A percentile compares a stretch with the other conserved stretches of the same genome.
Conservation (phyloP, 306 rosid genomes). For the Mucuna pruriens region DNA sequence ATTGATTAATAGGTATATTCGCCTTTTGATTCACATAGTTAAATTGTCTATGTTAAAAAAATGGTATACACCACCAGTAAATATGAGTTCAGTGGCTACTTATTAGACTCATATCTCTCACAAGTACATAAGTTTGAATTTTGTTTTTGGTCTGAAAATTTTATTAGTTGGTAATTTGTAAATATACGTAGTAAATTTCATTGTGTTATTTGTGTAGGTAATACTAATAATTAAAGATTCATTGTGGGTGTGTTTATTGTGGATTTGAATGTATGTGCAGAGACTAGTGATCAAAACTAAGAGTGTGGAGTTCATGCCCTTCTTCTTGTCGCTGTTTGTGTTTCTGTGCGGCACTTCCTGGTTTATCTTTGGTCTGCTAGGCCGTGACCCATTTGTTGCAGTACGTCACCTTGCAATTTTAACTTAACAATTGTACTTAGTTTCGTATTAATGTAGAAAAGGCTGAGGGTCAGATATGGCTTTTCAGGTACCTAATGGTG, state of each 20-base stretch:
- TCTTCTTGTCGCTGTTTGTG: conserved; percentile 80
- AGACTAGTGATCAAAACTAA: conserved; percentile 76
- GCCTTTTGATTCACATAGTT: not conserved
- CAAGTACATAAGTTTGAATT: too few relatives aligned
- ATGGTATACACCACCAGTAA: too few relatives aligned
- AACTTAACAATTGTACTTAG: not conserved
- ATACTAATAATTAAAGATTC: not conserved
- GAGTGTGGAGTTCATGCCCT: conserved; percentile 96
- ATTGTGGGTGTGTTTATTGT: not conserved
- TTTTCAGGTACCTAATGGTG: conserved; percentile 74
- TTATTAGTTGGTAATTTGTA: too few relatives aligned
- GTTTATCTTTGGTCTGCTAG: conserved; percentile 83
- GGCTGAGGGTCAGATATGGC: not conserved
- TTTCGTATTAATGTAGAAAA: not conserved
- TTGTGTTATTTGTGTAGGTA: not conserved
- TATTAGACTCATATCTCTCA: too few relatives aligned
- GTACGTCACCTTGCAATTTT: conserved; percentile 50
- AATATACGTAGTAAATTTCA: too few relatives aligned
- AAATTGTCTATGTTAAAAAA: not conserved
- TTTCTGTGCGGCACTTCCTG: conserved; percentile 91
- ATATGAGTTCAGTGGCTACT: too few relatives aligned
- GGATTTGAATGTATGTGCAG: conserved; percentile 50
- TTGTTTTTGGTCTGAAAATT: too few relatives aligned
- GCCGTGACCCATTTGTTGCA: conserved; percentile 80
- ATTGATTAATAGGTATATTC: not conserved